These are phyloP conservation scores for Scedosporium dehoogii DNA, from an alignment of 2,329 filamentous ascomycete genomes.

Conservation along the genomic window DNA sequence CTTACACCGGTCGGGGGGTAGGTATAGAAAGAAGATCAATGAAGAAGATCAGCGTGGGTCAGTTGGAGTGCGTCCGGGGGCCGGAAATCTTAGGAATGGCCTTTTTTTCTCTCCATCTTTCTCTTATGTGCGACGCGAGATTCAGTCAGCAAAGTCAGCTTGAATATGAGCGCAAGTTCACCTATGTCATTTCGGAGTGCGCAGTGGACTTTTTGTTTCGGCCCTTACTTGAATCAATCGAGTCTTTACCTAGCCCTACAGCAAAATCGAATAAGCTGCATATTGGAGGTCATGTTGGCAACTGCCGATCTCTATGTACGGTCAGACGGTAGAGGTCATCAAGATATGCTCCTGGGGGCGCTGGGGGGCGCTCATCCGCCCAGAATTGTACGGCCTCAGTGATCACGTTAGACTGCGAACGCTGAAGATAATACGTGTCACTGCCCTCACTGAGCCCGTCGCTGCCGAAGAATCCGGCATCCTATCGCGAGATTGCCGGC, in stretches of 20 bases:
- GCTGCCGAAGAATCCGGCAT: neutral
- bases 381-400: neutral
- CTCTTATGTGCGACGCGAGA: too few relatives aligned
- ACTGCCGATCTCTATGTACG: neutral
- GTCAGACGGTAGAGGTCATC: neutral
- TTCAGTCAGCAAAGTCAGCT: too few relatives aligned
- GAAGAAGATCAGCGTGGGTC: neutral
- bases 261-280: neutral
- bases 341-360: neutral
- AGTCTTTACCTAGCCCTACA: too few relatives aligned
- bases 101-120: too few relatives aligned
- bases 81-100: too few relatives aligned
- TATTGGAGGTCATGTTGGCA: neutral
- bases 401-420: too few relatives aligned
- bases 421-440: neutral
- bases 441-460: neutral
- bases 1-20: neutral
- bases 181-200: too few relatives aligned
- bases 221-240: too few relatives aligned
- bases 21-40: neutral
- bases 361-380: too few relatives aligned
- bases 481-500: neutral
- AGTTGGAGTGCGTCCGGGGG: too few relatives aligned
- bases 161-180: too few relatives aligned
- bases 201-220: neutral